Conservation (phyloP, 1,284 basidiomycete species). For the Melampsora medusae region DNA sequence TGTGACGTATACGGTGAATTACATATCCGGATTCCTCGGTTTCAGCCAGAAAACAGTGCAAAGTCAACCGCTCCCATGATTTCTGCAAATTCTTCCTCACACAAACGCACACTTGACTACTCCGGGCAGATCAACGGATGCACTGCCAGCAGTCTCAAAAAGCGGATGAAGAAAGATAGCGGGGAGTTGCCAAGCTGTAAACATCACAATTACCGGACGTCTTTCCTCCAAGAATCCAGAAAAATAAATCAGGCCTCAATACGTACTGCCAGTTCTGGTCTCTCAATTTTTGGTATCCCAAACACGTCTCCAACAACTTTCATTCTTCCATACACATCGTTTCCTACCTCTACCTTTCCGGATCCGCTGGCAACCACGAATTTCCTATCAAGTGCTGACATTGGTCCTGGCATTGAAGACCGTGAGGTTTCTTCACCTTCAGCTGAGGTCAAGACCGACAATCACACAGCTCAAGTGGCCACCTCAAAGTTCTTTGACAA, state of each 20-base stretch:
- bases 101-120: neutral
- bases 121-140: neutral
- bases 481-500: neutral
- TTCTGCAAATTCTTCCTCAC: neutral
- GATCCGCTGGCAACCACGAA: neutral
- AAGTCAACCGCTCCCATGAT: neutral
- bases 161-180: neutral
- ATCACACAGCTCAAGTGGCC: neutral
- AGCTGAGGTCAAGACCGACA: neutral
- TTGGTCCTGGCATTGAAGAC: neutral
- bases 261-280: too few relatives aligned
- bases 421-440: neutral
- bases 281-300: neutral
- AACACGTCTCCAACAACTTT: neutral
- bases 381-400: neutral
- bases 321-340: neutral
- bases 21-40: neutral
- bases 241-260: too few relatives aligned
- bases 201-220: neutral
- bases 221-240: too few relatives aligned
- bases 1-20: neutral
- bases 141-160: neutral
- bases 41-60: neutral
- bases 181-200: neutral
- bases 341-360: neutral